phyloP scores from a whole-genome alignment of 306 rosid genomes.

The Hippophae tibetana region DNA sequence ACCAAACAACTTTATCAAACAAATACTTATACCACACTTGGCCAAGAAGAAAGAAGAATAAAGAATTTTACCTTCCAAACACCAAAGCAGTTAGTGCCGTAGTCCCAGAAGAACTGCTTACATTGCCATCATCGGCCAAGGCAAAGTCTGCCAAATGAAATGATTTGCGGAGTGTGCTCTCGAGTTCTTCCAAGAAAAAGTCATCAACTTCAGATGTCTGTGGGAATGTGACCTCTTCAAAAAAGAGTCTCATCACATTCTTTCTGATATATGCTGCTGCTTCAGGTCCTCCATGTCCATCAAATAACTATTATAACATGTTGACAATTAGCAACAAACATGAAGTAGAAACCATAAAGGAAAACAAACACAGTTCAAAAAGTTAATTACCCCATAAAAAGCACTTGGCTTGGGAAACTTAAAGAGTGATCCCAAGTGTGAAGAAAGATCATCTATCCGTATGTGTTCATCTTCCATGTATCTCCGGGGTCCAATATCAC shows the following conservation, averaged over 20 bases:
- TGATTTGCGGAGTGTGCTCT: slow-evolving; percentile 47
- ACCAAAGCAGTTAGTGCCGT: slow-evolving; percentile 80
- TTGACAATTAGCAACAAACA: slow-evolving; percentile 11
- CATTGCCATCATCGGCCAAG: slow-evolving; percentile 69
- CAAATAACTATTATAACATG: slow-evolving; percentile 55
- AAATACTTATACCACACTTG: background rate
- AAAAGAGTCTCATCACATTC: slow-evolving; percentile 62
- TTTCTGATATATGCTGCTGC: slow-evolving; percentile 78
- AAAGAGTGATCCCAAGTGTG: slow-evolving; percentile 55
- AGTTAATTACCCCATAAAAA: slow-evolving; percentile 70
- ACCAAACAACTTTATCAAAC: background rate
- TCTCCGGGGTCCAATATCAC: slow-evolving; percentile 80
- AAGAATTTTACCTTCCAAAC: slow-evolving; percentile 62
- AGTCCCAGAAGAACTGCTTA: slow-evolving; percentile 79
- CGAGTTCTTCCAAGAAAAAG: slow-evolving; percentile 46
- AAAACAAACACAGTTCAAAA: slow-evolving; percentile 8
- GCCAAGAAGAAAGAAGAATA: background rate
- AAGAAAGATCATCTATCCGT: slow-evolving; percentile 71
- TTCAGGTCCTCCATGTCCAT: slow-evolving; percentile 99
- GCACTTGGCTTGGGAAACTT: slow-evolving; percentile 83
- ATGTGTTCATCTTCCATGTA: slow-evolving; percentile 98
- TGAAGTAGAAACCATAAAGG: slow-evolving; percentile 1
- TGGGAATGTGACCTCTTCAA: slow-evolving; percentile 71
- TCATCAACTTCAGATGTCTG: slow-evolving; percentile 48
- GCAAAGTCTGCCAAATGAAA: slow-evolving; percentile 80